Percentiles rank a stretch among this genome's conserved stretches.
Evolutionary conservation across 805 yeast species (phyloP).

Genomic region (Yamadazyma akitaensis): DNA sequence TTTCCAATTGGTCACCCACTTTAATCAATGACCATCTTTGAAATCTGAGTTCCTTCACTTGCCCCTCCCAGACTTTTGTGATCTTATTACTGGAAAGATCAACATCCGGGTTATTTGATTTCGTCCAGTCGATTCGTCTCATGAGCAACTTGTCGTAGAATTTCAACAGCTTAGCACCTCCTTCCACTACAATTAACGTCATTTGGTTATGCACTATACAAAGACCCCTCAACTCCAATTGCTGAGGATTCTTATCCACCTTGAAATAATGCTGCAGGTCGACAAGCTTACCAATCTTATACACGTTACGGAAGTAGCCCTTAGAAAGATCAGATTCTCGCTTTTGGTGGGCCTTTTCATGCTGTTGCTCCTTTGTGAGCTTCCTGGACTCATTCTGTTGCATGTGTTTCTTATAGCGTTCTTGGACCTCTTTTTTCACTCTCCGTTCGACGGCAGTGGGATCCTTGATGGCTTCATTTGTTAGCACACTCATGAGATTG

Average conservation of each 20-base stretch:
- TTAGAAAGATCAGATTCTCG: constrained; percentile 45
- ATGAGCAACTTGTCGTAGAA: constrained; percentile 61
- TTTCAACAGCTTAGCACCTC: constrained; percentile 59
- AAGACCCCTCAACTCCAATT: constrained; percentile 63
- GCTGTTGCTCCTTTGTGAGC: constrained; percentile 54
- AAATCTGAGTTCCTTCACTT: constrained; percentile 50
- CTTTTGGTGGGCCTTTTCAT: constrained; percentile 45
- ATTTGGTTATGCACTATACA: constrained; percentile 45
- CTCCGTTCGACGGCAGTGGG: constrained; percentile 81
- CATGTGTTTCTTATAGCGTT: constrained; percentile 58
- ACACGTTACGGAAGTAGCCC: constrained; percentile 60
- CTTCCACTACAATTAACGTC: constrained; percentile 69
- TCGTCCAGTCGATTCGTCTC: constrained; percentile 69
- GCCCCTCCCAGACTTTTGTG: constrained; percentile 69
- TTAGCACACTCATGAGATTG: constrained; percentile 81
- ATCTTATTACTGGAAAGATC: constrained; percentile 47
- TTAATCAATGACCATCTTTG: constrained; percentile 66
- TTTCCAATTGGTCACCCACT: constrained; percentile 52
- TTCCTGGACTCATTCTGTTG: constrained; percentile 59
- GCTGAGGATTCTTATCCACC: constrained; percentile 77
- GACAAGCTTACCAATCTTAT: constrained; percentile 48
- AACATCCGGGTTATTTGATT: constrained; percentile 16
- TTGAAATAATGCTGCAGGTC: constrained; percentile 71
- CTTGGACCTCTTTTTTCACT: constrained; percentile 66
- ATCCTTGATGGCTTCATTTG: constrained; percentile 81